phyloP scores from a whole-genome alignment of 306 rosid genomes.

The Acacia confusa region DNA sequence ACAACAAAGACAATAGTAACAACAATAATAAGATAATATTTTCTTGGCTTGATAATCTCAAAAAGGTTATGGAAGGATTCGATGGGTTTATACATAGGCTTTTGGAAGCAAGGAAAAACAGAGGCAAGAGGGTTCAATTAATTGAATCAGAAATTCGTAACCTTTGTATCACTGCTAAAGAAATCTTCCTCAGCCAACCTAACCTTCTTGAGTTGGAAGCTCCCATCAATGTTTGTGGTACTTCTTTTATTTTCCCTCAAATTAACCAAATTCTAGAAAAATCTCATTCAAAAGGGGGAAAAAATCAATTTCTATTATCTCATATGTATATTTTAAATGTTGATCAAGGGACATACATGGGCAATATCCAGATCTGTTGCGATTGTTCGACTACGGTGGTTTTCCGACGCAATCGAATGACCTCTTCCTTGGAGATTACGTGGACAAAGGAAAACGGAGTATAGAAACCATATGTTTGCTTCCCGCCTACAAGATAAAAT shows the following conservation, averaged over 20 bases:
- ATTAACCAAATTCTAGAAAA: no score
- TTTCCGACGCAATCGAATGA: slow-evolving; percentile 83
- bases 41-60: no score
- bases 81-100: no score
- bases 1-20: no score
- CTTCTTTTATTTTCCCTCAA: not conserved
- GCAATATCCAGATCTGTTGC: slow-evolving; percentile 78
- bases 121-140: no score
- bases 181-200: slow-evolving; percentile 76
- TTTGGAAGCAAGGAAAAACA: no score
- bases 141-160: slow-evolving; percentile 81
- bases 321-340: not conserved
- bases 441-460: slow-evolving; percentile 93
- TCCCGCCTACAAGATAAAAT: no score
- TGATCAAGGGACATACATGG: slow-evolving; percentile 87
- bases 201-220: slow-evolving; percentile 81
- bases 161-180: slow-evolving; percentile 70
- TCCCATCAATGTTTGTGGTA: slow-evolving; percentile 93
- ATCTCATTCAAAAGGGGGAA: no score
- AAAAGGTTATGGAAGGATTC: no score
- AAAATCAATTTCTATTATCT: not conserved
- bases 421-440: slow-evolving; percentile 87
- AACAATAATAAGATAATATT: no score
- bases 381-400: slow-evolving; percentile 78
- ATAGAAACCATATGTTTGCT: slow-evolving; percentile 78